Evolutionary conservation across 768 basidiomycete species (phyloP), one percentile per base, ranked within the genome.

Genomic region (Mycena polygramma): DNA sequence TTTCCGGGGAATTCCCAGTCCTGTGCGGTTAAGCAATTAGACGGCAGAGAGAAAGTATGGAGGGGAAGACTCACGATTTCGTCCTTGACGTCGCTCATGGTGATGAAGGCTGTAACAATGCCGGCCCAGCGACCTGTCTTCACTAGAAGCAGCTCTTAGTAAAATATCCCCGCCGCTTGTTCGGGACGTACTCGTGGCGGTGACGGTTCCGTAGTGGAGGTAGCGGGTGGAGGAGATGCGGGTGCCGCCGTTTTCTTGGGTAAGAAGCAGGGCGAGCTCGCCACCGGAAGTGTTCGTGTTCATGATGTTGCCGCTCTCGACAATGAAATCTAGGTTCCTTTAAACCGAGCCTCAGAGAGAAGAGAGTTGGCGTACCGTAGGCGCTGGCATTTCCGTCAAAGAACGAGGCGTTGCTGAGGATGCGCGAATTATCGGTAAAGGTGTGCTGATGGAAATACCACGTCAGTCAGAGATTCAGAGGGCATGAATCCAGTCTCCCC

Each of bases 1-100:
- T 82, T 82, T 8, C 93, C 92, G 63, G 93, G 91, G 75, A 91
- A 95, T 77, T 94, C 93, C 93, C 94, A 94, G 72, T 95, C 94
- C 72, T 69, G 49, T 7, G 48, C 1, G 20, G 14, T 49, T 24
- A n/a, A 24, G 7, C 41, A 22, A 15, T 24, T 59, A 5, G 48
- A 15, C 20, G 24, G 43, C 11, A n/a, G n/a, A n/a, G n/a, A n/a
- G n/a, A 24, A 46, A 36, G 11, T 19, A 1, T 13, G 52, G 1
- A 52, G 1, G 30, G 17, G 15, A 17, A 17, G 13, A 30, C 57
- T 14, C 51, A 70, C 72, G 60, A 95, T 93, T 77, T 95, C 94
- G 75, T 94, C 92, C 77, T 93, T 94, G 74, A 94, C 85, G 72
- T 91, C 88, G 74, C 88, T 89, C 94, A 95, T 95, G 7, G 91